A percentile compares a stretch with the other conserved stretches of the same genome.
phyloP scores from a whole-genome alignment of 768 basidiomycete species.

The Amanita subjunquillea region DNA sequence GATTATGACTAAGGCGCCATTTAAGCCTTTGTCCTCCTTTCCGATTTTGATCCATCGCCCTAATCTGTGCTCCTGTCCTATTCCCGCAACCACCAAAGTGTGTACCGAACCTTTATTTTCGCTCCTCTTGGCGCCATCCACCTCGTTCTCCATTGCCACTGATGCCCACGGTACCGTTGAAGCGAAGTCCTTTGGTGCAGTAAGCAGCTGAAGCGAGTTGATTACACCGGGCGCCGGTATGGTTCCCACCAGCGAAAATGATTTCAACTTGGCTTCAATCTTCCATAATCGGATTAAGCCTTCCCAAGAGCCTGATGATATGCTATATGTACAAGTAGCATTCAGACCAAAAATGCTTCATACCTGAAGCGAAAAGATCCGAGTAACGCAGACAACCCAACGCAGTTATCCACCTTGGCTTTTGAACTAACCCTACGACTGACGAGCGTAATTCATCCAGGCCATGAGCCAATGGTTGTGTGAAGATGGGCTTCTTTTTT shows the following conservation, averaged over 20 bases:
- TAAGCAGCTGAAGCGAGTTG: slow-evolving; percentile 81
- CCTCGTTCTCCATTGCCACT: background rate
- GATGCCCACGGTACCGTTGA: slow-evolving; percentile 23
- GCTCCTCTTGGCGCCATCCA: slow-evolving; percentile 7
- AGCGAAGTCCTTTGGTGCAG: slow-evolving; percentile 40
- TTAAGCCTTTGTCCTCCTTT: slow-evolving; percentile 48
- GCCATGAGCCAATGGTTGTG: slow-evolving; percentile 81
- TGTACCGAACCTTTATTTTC: slow-evolving; percentile 15
- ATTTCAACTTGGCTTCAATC: slow-evolving; percentile 67
- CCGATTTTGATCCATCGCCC: slow-evolving; percentile 75
- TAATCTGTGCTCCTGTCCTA: slow-evolving; percentile 82
- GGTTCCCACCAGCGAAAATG: slow-evolving; percentile 58
- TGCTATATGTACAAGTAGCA: background rate
- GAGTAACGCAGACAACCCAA: slow-evolving; percentile 79
- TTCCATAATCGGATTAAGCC: slow-evolving; percentile 87
- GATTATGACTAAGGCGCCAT: slow-evolving; percentile 59
- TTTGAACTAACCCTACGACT: slow-evolving; percentile 63
- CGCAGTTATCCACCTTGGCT: slow-evolving; percentile 88
- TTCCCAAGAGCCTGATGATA: slow-evolving; percentile 88
- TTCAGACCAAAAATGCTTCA: slow-evolving; percentile 9
- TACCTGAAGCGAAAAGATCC: slow-evolving; percentile 86
- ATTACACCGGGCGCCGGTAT: slow-evolving; percentile 69
- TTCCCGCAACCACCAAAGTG: slow-evolving; percentile 62
- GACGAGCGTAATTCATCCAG: slow-evolving; percentile 60
- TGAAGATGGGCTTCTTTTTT: slow-evolving; percentile 94